Conservation (phyloP, 495 filamentous ascomycete genomes). For the Penicillium crystallinum region DNA sequence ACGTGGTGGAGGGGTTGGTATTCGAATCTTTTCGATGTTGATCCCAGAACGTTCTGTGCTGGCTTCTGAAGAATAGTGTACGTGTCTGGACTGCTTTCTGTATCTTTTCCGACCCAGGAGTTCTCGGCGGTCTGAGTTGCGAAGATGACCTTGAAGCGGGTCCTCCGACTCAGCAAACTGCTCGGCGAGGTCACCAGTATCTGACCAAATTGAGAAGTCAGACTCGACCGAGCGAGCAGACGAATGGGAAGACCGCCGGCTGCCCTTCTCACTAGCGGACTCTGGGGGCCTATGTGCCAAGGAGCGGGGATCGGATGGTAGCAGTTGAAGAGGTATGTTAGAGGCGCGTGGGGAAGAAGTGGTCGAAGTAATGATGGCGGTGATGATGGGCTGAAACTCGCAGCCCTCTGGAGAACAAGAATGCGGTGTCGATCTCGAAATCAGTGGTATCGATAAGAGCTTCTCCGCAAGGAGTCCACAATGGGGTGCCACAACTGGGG, state of each 20-base stretch:
- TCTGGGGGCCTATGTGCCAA: constrained; percentile 29
- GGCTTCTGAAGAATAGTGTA: constrained; percentile 46
- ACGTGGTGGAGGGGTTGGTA: constrained; percentile 64
- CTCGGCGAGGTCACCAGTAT: constrained; percentile 89
- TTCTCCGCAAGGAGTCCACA: constrained; percentile 9
- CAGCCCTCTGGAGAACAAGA: constrained; percentile 32
- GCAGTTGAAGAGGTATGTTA: constrained; percentile 53
- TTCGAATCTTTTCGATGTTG: constrained; percentile 76
- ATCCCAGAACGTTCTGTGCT: constrained; percentile 44
- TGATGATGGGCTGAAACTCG: constrained; percentile 39
- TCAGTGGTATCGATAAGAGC: constrained; percentile 3
- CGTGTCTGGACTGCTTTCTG: constrained; percentile 43
- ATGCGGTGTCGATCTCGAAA: constrained; percentile 4
- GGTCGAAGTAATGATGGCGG: constrained; percentile 57
- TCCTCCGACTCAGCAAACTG: constrained; percentile 80
- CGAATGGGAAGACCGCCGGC: constrained; percentile 51
- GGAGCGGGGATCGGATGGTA: constrained; percentile 37
- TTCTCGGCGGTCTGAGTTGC: constrained; percentile 56
- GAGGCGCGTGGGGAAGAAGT: constrained; percentile 44
- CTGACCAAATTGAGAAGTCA: constrained; percentile 79
- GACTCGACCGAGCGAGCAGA: constrained; percentile 59
- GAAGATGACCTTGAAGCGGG: constrained; percentile 61
- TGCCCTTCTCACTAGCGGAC: constrained; percentile 43
- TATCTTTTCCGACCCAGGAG: constrained; percentile 30
- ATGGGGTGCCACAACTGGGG: not conserved